Conservation (phyloP, 441 rosid species). For the Mallotus repandus region DNA sequence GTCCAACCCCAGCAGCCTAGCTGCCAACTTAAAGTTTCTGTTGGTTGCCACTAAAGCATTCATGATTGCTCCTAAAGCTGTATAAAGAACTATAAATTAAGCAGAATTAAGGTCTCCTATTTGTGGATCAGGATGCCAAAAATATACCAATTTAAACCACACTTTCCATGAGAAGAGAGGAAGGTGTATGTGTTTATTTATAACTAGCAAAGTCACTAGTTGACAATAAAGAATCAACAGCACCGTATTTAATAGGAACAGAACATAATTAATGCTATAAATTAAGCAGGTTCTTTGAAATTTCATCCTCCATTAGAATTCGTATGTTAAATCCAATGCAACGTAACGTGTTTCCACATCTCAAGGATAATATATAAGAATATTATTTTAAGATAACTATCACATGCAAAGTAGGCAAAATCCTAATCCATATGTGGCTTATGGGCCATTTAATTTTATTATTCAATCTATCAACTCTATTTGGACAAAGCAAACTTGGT, state of each 20-base stretch:
- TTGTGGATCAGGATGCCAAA: conserved; percentile 9
- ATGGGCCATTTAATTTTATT: not conserved
- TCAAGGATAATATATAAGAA: not conserved
- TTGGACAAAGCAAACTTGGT: not conserved
- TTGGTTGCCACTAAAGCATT: conserved; percentile 86
- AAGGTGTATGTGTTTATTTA: not conserved
- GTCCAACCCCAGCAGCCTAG: conserved; percentile 76
- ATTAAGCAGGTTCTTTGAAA: not conserved
- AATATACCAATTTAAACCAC: conserved; percentile 16
- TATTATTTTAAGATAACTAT: not conserved
- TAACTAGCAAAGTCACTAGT: no score
- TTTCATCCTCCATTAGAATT: not conserved
- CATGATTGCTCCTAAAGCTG: conserved; percentile 41
- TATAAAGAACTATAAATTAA: conserved; percentile 16
- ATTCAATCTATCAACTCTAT: not conserved
- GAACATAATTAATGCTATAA: no score
- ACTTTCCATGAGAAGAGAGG: not conserved
- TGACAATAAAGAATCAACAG: no score
- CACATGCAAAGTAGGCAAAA: conserved; percentile 3
- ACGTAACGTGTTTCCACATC: not conserved
- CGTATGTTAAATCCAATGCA: not conserved
- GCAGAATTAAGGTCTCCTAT: conserved; percentile 12
- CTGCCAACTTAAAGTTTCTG: conserved; percentile 80
- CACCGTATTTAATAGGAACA: no score
- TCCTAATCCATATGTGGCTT: not conserved